phyloP scores from a whole-genome alignment of 345 rosid genomes.

The Leavenworthia alabamica region DNA sequence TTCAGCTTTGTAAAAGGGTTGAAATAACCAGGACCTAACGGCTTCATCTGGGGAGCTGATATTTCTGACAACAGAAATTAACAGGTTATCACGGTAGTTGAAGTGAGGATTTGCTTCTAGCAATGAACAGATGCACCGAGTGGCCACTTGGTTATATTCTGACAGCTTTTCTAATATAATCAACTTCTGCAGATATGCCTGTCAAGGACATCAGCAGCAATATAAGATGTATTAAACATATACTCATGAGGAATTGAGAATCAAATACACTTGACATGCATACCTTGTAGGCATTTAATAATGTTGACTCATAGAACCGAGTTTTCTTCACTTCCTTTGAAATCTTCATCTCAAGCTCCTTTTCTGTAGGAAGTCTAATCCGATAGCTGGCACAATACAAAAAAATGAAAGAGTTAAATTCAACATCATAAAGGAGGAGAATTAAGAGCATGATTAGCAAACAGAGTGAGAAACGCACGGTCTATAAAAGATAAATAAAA shows the following conservation, averaged over 20 bases:
- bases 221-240: neutral
- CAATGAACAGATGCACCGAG: slow-evolving; percentile 69
- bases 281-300: slow-evolving; percentile 81
- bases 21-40: slow-evolving; percentile 47
- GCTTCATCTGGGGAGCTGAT: slow-evolving; percentile 74
- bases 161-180: slow-evolving; percentile 47
- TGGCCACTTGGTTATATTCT: slow-evolving; percentile 53
- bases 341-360: slow-evolving; percentile 94
- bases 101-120: slow-evolving; percentile 90
- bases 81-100: slow-evolving; percentile 68
- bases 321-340: slow-evolving; percentile 92
- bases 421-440: neutral
- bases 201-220: slow-evolving; percentile 20
- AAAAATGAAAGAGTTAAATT: neutral
- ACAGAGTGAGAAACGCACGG: neutral
- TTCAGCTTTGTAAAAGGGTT: slow-evolving; percentile 1
- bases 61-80: slow-evolving; percentile 62
- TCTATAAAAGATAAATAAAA: neutral
- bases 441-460: neutral
- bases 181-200: slow-evolving; percentile 78
- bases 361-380: slow-evolving; percentile 94
- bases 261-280: neutral
- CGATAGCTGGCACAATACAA: slow-evolving; percentile 55
- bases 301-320: slow-evolving; percentile 76
- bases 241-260: neutral